These are phyloP conservation scores for Oryza glaberrima DNA, from an alignment of 176 grass and related monocot genomes.

Conservation along the genomic window DNA sequence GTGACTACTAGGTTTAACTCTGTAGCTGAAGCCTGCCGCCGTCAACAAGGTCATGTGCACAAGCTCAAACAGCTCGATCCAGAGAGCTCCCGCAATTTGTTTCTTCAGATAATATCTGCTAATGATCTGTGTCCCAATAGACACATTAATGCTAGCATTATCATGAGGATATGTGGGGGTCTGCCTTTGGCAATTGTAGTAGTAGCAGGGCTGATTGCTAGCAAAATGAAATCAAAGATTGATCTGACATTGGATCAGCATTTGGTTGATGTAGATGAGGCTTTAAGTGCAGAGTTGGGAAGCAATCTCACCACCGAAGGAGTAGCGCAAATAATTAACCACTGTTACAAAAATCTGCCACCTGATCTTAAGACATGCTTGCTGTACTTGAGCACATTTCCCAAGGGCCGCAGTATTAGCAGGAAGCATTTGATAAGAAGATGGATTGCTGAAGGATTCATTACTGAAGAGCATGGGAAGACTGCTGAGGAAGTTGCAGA, in stretches of 20 bases:
- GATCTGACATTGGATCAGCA: not conserved
- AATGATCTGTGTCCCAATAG: not conserved
- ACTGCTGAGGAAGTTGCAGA: slow-evolving; percentile 20
- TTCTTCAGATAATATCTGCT: not conserved
- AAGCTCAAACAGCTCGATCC: not conserved
- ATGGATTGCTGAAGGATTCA: slow-evolving; percentile 42
- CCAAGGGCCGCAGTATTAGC: not conserved
- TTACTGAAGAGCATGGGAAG: slow-evolving; percentile 15
- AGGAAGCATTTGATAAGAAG: slow-evolving; percentile 29
- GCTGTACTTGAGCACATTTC: slow-evolving; percentile 32
- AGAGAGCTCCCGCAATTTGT: not conserved
- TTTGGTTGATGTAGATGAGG: not conserved
- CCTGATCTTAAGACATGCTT: slow-evolving; percentile 20
- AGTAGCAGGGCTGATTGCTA: slow-evolving; percentile 10
- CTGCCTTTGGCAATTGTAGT: slow-evolving; percentile 24
- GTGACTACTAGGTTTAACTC: slow-evolving; percentile 40
- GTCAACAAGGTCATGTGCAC: not conserved
- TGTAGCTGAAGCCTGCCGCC: slow-evolving; percentile 13
- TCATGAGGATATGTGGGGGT: slow-evolving; percentile 5
- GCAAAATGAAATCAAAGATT: not conserved
- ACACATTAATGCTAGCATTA: not conserved
- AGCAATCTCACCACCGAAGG: not conserved
- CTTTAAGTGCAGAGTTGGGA: not conserved
- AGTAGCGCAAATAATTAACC: not conserved
- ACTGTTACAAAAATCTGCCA: slow-evolving; percentile 11